These are phyloP conservation scores for Lonicera japonica DNA, from an alignment of 129 eudicot species.

Conservation along the genomic window DNA sequence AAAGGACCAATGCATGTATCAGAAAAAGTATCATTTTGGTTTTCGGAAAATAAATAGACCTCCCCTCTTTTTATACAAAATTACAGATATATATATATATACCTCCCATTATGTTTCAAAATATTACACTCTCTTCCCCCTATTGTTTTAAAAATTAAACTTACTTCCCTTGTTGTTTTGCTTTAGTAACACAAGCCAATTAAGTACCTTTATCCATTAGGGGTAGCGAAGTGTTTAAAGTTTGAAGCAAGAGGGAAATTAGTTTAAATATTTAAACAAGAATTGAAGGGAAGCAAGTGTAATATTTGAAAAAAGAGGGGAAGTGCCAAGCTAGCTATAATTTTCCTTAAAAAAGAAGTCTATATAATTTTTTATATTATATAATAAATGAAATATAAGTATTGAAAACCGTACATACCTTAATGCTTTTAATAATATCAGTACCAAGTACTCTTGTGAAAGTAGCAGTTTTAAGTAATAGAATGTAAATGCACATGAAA, in stretches of 20 bases:
- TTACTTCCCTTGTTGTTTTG: neutral
- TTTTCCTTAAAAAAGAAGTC: neutral
- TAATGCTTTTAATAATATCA: neutral
- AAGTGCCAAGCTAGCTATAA: neutral
- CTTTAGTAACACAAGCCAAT: no score
- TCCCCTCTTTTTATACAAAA: neutral
- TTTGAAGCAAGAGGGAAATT: no score
- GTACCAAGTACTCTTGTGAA: neutral
- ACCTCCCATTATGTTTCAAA: neutral
- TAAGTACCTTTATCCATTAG: no score
- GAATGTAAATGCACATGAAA: neutral
- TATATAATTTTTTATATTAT: neutral
- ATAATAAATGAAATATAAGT: neutral
- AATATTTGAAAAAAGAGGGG: no score
- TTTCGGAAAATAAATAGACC: neutral
- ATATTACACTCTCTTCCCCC: neutral
- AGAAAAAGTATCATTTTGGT: neutral
- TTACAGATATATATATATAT: no score
- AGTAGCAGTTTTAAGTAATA: neutral
- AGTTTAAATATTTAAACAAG: no score
- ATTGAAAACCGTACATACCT: neutral
- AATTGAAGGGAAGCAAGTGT: neutral
- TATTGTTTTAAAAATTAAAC: no score
- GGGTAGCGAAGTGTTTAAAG: no score
- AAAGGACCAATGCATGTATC: neutral